Evolutionary conservation across 768 basidiomycete species (phyloP).

Genomic region (Panus rudis): DNA sequence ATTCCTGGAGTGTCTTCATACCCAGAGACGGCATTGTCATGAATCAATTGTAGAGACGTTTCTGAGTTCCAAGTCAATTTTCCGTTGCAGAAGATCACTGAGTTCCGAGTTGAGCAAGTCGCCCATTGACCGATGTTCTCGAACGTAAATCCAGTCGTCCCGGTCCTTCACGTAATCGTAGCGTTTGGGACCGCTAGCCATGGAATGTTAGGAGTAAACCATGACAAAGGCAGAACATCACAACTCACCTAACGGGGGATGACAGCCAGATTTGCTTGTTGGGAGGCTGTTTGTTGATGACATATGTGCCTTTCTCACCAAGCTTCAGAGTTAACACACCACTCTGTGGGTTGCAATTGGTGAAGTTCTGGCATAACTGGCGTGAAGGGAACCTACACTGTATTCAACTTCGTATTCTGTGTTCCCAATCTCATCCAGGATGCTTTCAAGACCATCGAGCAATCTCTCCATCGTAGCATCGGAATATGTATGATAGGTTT

Average conservation of each 20-base stretch:
- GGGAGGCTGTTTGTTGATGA: slow-evolving; percentile 95
- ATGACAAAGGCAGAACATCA: neutral
- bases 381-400: slow-evolving; percentile 45
- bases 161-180: slow-evolving; percentile 63
- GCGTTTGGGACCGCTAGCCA: slow-evolving; percentile 79
- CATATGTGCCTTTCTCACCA: slow-evolving; percentile 78
- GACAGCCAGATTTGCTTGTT: slow-evolving; percentile 98
- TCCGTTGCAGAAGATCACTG: slow-evolving; percentile 29
- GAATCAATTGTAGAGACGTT: too few species aligned
- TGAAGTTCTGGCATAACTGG: neutral
- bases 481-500: slow-evolving; percentile 63
- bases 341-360: slow-evolving; percentile 41
- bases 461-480: slow-evolving; percentile 74
- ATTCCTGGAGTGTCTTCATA: too few species aligned
- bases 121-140: slow-evolving; percentile 57
- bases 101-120: slow-evolving; percentile 68
- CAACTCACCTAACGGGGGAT: slow-evolving; percentile 69
- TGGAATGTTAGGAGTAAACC: neutral
- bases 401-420: slow-evolving; percentile 80
- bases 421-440: slow-evolving; percentile 55
- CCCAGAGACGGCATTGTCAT: too few species aligned
- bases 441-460: slow-evolving; percentile 64
- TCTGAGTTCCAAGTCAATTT: slow-evolving; percentile 27
- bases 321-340: slow-evolving; percentile 85
- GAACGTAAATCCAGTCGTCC: slow-evolving; percentile 69